phyloP scores from a whole-genome alignment of 2,329 filamentous ascomycete genomes.

The Blumeria hordei region DNA sequence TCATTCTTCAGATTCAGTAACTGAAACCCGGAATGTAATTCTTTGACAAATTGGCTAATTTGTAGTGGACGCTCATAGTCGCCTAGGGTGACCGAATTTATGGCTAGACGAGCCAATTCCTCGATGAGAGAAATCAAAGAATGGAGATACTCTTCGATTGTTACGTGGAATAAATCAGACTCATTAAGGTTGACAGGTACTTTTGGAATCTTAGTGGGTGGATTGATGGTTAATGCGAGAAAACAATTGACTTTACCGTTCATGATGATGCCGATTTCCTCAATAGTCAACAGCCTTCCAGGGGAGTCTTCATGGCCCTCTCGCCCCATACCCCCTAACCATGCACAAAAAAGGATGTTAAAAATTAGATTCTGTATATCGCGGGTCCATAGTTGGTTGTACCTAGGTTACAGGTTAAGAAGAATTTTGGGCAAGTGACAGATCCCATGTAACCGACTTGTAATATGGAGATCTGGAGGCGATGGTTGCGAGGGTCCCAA shows the following conservation, averaged over 20 bases:
- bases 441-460: conserved; percentile 34
- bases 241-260: conserved; percentile 21
- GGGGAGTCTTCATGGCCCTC: conserved; percentile 28
- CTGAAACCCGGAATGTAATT: conserved; percentile 88
- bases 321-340: conserved; percentile 48
- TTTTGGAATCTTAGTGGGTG: conserved; percentile 16
- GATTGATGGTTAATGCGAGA: neutral
- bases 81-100: conserved; percentile 81
- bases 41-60: conserved; percentile 83
- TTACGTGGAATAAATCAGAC: conserved; percentile 75
- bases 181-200: conserved; percentile 85
- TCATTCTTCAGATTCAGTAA: conserved; percentile 96
- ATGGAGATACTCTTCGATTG: conserved; percentile 90
- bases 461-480: conserved; percentile 87
- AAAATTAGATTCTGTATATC: conserved; percentile 57
- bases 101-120: conserved; percentile 71
- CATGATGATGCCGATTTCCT: conserved; percentile 61
- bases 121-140: conserved; percentile 70
- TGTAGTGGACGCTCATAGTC: conserved; percentile 68
- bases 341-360: conserved; percentile 35
- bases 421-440: neutral
- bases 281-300: conserved; percentile 58
- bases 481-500: conserved; percentile 43
- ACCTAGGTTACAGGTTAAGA: conserved; percentile 18
- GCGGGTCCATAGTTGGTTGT: conserved; percentile 69